Evolutionary conservation across 305 asterid species (phyloP), one percentile per base, ranked within the genome.

Genomic region (Striga hermonthica): DNA sequence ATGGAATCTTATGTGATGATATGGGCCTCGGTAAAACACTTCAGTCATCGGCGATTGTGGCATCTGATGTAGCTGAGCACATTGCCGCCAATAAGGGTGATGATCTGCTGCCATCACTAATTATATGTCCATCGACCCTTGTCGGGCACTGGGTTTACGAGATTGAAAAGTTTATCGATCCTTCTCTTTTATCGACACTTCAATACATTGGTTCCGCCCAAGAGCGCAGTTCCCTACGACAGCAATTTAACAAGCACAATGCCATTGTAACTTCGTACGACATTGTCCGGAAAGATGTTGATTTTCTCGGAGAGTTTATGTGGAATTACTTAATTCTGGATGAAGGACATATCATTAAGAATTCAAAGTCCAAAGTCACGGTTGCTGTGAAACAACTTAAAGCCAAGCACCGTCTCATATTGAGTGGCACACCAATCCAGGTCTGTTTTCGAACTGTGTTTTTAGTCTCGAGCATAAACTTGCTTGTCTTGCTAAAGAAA

Each of bases 21-120:
- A 93, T 93, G 99, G 99, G 99, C 65, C 92, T 93, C 67, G 99
- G 97, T 64, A 93, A 93, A 79, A 93, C 99, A 73, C 99, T 93
- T 74, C 99, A 93, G 74, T 82, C 99, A 78, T 90, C 99, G 4
- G 87, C 95, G 44, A 90, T 93, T 75, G 86, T 93, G 76, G 97
- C 95, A 60, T 90, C 99, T 61, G 96, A 86, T 76, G 79, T 93
- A 76, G 96, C 92, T 49, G 99, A 93, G 78, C 89, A 81, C 68
- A 60, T 85, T 75, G 88, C 84, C 76, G 75, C 85, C 66, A 77
- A 77, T 60, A 82, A 73, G 68, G 80, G 63, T 57, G 77, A 64
- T 65, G 87, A 76, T 63, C 73, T 82, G 80, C 87, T 89, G 15
- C 96, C 97, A 7, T 90, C 97, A 10, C 67, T 93, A 74, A 86